These are phyloP conservation scores for Exophiala spinifera DNA, from an alignment of 2,329 filamentous ascomycete species.

Conservation along the genomic window DNA sequence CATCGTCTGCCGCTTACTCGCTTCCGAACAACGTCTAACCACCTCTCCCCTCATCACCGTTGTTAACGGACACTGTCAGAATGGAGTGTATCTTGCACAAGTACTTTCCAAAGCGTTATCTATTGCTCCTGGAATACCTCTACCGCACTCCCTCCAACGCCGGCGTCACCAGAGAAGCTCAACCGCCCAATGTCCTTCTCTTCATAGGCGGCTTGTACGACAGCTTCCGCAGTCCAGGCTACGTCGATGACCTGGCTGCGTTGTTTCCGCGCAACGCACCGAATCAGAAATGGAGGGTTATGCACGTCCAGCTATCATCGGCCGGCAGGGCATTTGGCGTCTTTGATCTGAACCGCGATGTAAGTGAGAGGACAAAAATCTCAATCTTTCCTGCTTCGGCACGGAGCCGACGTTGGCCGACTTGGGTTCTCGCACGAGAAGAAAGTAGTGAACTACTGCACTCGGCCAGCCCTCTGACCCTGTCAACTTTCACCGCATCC, in stretches of 20 bases:
- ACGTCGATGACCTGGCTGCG: slow-evolving; percentile 49
- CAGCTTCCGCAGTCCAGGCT: slow-evolving; percentile 54
- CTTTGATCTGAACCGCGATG: slow-evolving; percentile 51
- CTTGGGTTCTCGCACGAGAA: too few species aligned
- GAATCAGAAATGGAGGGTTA: slow-evolving; percentile 50
- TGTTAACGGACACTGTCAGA: too few species aligned
- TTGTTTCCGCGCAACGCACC: slow-evolving; percentile 36
- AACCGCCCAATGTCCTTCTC: slow-evolving; percentile 44
- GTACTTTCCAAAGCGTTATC: slow-evolving; percentile 21
- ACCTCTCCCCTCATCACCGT: too few species aligned
- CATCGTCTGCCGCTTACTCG: too few species aligned
- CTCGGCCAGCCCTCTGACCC: too few species aligned
- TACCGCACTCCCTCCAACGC: background rate
- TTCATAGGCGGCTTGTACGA: slow-evolving; percentile 61
- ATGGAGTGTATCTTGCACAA: slow-evolving; percentile 19
- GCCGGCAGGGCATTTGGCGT: slow-evolving; percentile 56
- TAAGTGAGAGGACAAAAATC: slow-evolving; percentile 5
- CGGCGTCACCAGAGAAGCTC: background rate
- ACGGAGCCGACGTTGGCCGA: too few species aligned
- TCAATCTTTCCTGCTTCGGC: background rate
- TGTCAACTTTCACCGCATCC: too few species aligned
- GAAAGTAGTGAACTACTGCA: too few species aligned
- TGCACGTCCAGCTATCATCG: slow-evolving; percentile 51
- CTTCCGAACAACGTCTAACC: too few species aligned
- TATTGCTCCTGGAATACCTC: slow-evolving; percentile 25